Evolutionary conservation across 1,139 yeast species (phyloP).

Genomic region (Zygosaccharomyces pseudobailii): DNA sequence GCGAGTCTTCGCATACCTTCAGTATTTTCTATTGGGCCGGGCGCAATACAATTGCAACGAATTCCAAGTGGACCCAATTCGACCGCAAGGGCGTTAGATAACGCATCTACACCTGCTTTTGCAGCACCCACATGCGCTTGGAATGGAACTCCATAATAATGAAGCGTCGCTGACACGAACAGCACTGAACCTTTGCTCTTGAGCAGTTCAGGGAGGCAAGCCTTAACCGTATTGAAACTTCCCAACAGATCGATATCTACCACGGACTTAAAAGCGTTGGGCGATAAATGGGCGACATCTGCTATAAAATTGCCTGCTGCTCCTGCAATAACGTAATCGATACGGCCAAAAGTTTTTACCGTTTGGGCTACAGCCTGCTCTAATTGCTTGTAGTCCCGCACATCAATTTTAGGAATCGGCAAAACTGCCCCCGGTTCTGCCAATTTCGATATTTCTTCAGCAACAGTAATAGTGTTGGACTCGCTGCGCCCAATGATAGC

Average conservation of each 20-base stretch:
- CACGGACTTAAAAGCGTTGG: conserved; percentile 85
- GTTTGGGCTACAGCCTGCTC: conserved; percentile 59
- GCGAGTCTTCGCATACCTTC: conserved; percentile 69
- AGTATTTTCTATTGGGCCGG: conserved; percentile 78
- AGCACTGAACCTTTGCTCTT: conserved; percentile 66
- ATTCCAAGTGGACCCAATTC: conserved; percentile 88
- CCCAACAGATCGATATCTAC: conserved; percentile 81
- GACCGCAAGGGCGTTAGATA: conserved; percentile 75
- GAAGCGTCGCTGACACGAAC: conserved; percentile 82
- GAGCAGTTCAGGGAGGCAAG: conserved; percentile 60
- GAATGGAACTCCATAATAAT: conserved; percentile 80
- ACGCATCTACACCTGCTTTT: conserved; percentile 88
- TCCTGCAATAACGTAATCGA: conserved; percentile 86
- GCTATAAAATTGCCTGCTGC: conserved; percentile 92
- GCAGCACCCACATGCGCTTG: conserved; percentile 90
- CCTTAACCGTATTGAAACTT: conserved; percentile 81
- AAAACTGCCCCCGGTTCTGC: conserved; percentile 61
- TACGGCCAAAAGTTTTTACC: conserved; percentile 53
- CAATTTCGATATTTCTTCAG: conserved; percentile 54
- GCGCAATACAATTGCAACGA: conserved; percentile 77
- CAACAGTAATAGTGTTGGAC: conserved; percentile 60
- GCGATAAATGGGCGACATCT: conserved; percentile 69
- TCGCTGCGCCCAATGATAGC: conserved; percentile 76
- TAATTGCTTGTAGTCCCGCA: conserved; percentile 58
- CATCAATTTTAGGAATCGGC: conserved; percentile 70